Evolutionary conservation across 345 rosid genomes (phyloP).

Genomic region (Euphorbia pulcherrima): DNA sequence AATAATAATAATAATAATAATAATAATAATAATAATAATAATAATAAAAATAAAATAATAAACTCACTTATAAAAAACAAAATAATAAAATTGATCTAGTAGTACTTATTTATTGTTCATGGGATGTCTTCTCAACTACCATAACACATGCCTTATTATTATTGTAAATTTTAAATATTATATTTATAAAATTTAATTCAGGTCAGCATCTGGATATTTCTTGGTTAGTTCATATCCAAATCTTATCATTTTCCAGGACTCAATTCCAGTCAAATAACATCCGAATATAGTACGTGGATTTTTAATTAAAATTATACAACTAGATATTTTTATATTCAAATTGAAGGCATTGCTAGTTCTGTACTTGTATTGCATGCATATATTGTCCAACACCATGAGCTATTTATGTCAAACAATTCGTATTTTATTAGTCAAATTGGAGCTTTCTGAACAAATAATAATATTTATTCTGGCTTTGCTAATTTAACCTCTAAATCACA

Average conservation of each 20-base stretch:
- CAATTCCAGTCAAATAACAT: constrained; percentile 2
- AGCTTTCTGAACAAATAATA: neutral
- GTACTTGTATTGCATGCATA: neutral
- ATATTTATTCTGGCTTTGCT: neutral
- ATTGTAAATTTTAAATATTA: too few species aligned
- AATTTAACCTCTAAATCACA: neutral
- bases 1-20: too few species aligned
- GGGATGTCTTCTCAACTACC: neutral
- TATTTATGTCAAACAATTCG: constrained; percentile 1
- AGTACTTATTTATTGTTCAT: neutral
- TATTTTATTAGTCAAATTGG: neutral
- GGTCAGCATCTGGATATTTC: neutral
- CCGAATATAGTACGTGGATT: neutral
- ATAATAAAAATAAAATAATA: too few species aligned
- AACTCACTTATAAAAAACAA: too few species aligned
- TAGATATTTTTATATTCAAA: neutral
- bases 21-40: too few species aligned
- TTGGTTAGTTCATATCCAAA: neutral
- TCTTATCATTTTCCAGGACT: neutral
- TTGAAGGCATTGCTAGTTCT: neutral
- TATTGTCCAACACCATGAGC: neutral
- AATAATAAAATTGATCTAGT: too few species aligned
- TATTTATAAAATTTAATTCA: neutral
- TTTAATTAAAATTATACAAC: neutral
- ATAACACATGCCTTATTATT: neutral